phyloP scores from a whole-genome alignment of 1,284 basidiomycete genomes.

The Puccinia brachypodii region DNA sequence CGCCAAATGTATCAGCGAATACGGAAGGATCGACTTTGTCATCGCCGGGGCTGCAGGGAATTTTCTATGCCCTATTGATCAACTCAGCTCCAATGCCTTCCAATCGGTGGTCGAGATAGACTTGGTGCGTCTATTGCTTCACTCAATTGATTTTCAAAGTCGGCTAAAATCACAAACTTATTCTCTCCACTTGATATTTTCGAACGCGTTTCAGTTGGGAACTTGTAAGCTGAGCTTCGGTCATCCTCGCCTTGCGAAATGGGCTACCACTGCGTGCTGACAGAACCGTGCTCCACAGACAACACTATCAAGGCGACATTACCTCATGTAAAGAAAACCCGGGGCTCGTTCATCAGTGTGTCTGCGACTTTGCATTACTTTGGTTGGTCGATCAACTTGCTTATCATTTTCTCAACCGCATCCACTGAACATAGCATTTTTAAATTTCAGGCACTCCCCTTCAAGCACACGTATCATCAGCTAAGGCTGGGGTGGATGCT shows the following conservation, averaged over 20 bases:
- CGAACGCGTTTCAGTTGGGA: neutral
- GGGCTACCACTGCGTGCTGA: neutral
- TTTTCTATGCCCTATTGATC: slow-evolving; percentile 71
- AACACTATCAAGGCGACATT: slow-evolving; percentile 92
- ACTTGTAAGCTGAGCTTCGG: slow-evolving; percentile 19
- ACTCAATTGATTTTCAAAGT: neutral
- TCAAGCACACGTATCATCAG: slow-evolving; percentile 89
- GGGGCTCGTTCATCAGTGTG: slow-evolving; percentile 86
- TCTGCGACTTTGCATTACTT: slow-evolving; percentile 86
- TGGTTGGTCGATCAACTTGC: slow-evolving; percentile 60
- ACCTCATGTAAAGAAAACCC: slow-evolving; percentile 67
- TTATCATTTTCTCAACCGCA: slow-evolving; percentile 29
- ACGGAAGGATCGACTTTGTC: slow-evolving; percentile 78
- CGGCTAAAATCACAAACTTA: neutral
- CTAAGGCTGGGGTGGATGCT: slow-evolving; percentile 91
- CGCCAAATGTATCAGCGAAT: slow-evolving; percentile 56
- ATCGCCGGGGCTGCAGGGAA: slow-evolving; percentile 70
- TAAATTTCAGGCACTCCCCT: slow-evolving; percentile 68
- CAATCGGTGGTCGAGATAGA: slow-evolving; percentile 92
- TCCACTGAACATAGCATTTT: neutral
- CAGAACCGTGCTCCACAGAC: slow-evolving; percentile 64
- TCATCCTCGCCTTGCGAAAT: neutral
- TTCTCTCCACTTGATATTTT: neutral
- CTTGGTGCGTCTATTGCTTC: slow-evolving; percentile 63
- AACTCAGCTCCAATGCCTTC: slow-evolving; percentile 82